These are phyloP conservation scores for Pseudotulostoma volvatum DNA, from an alignment of 495 filamentous ascomycete species.

Conservation along the genomic window DNA sequence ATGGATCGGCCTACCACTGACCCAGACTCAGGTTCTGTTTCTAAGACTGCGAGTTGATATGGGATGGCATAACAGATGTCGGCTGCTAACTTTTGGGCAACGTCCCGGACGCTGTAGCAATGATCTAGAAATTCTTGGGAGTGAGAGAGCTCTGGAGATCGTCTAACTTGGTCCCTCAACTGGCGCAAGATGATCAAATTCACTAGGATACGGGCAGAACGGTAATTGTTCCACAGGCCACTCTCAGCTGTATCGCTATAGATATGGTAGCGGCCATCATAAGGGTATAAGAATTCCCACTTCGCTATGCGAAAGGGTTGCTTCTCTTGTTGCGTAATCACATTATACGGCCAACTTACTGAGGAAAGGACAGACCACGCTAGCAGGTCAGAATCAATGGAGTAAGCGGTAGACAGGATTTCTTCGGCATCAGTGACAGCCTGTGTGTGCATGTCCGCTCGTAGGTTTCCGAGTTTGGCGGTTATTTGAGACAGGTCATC, in stretches of 20 bases:
- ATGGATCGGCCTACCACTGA: neutral
- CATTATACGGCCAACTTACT: neutral
- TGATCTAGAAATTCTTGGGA: neutral
- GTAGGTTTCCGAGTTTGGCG: conserved; percentile 29
- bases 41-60: conserved; percentile 14
- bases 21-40: neutral
- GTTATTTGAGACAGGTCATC: conserved; percentile 4
- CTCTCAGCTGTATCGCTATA: conserved; percentile 42
- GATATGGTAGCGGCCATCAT: conserved; percentile 41
- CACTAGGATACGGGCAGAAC: conserved; percentile 40
- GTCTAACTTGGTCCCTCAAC: neutral
- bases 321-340: neutral
- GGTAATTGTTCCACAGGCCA: conserved; percentile 46
- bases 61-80: conserved; percentile 33
- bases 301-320: neutral
- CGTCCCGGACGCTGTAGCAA: conserved; percentile 1
- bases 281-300: conserved; percentile 10
- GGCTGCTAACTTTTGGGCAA: conserved; percentile 10
- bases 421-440: conserved; percentile 21
- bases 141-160: neutral
- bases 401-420: conserved; percentile 29
- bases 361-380: neutral
- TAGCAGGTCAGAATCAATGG: conserved; percentile 29
- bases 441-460: conserved; percentile 25
- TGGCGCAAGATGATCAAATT: conserved; percentile 21